Percentiles rank a stretch among this genome's conserved stretches.
Conservation (phyloP, 2,329 filamentous ascomycete genomes). For the Stachybotrys echinatus region DNA sequence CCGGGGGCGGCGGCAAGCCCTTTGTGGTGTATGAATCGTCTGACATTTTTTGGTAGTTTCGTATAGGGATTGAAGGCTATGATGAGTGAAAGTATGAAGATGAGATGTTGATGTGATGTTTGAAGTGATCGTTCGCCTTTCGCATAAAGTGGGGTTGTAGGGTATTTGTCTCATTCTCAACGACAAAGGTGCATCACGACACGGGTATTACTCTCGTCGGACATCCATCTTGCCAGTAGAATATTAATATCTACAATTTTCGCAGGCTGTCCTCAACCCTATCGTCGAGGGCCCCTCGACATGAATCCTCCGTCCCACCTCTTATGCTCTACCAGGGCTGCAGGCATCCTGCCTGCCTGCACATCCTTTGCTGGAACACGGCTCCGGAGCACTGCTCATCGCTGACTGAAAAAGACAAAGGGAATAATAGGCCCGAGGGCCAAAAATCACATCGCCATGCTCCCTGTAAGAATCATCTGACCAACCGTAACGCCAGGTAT, state of each 20-base stretch:
- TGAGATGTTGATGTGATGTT: neutral
- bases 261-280: neutral
- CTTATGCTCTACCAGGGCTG: neutral
- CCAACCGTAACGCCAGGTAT: neutral
- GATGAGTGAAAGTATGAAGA: slow-evolving; percentile 9
- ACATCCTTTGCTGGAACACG: neutral
- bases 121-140: neutral
- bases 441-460: neutral
- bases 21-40: slow-evolving; percentile 22
- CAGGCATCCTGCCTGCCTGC: too few species aligned
- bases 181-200: too few species aligned
- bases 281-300: too few species aligned
- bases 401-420: neutral
- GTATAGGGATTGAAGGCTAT: neutral
- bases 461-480: neutral
- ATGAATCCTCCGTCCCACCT: neutral
- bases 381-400: neutral
- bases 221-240: neutral
- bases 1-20: slow-evolving; percentile 32
- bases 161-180: neutral
- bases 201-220: too few species aligned
- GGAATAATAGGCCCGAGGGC: neutral
- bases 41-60: slow-evolving; percentile 11
- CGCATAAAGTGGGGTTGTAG: neutral
- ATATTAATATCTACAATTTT: neutral